These are phyloP conservation scores for Mallotus repandus DNA, from an alignment of 441 rosid genomes.

Conservation along the genomic window DNA sequence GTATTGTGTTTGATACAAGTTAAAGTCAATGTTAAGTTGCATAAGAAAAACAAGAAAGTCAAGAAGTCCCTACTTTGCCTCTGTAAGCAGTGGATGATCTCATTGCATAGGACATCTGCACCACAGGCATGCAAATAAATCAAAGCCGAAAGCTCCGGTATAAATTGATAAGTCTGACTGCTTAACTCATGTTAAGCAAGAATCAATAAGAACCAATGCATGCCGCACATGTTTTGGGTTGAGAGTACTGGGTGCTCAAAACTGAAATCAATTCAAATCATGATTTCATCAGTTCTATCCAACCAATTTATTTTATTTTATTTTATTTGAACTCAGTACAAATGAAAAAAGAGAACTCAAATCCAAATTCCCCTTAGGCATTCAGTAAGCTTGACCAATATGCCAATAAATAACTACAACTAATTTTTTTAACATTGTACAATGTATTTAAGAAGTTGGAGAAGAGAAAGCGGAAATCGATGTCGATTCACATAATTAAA, in stretches of 20 bases:
- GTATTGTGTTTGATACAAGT: neutral
- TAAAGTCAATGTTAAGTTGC: slow-evolving; percentile 12
- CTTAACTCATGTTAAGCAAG: neutral
- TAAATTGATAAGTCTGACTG: neutral
- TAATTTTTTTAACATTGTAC: too few relatives aligned
- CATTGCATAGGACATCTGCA: slow-evolving; percentile 13
- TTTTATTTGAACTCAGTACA: too few relatives aligned
- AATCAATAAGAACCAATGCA: neutral
- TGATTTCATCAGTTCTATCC: neutral
- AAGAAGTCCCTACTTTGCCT: neutral
- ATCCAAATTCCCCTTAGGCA: too few relatives aligned
- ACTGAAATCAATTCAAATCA: neutral
- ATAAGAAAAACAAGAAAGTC: slow-evolving; percentile 14
- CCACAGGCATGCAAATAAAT: slow-evolving; percentile 11
- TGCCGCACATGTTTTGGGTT: neutral
- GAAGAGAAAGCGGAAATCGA: too few relatives aligned
- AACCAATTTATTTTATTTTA: too few relatives aligned
- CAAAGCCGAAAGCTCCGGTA: neutral
- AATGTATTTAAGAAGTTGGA: too few relatives aligned
- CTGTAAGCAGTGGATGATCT: slow-evolving; percentile 14
- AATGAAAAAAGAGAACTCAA: too few relatives aligned
- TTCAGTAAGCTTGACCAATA: too few relatives aligned
- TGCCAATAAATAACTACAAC: too few relatives aligned
- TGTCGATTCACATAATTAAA: too few relatives aligned
- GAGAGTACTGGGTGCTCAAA: neutral